A percentile compares a stretch with the other conserved stretches of the same genome.
Conservation (phyloP, 208 protist genomes). For the Acanthamoeba castellanii region DNA sequence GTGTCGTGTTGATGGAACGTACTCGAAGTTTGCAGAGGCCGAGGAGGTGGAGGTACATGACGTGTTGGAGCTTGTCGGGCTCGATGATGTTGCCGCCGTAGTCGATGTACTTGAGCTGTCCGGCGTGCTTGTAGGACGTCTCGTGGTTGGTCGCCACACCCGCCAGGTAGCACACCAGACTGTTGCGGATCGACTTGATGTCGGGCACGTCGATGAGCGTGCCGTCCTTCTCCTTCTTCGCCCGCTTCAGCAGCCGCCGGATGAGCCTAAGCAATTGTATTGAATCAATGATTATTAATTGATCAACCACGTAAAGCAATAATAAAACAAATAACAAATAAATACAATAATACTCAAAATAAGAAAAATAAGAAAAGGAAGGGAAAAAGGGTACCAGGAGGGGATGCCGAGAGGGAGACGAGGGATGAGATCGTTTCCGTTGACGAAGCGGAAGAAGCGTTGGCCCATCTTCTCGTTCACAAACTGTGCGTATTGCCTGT, state of each 20-base stretch:
- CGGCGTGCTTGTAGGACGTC: conserved; percentile 65
- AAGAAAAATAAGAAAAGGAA: neutral
- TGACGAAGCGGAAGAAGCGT: conserved; percentile 47
- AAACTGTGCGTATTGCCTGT: conserved; percentile 22
- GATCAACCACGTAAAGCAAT: neutral
- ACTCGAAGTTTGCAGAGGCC: neutral
- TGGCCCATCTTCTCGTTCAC: conserved; percentile 11
- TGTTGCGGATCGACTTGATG: conserved; percentile 39
- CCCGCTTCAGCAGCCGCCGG: conserved; percentile 17
- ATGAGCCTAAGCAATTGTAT: neutral
- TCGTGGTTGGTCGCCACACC: conserved; percentile 16
- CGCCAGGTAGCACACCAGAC: neutral
- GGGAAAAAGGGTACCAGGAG: neutral
- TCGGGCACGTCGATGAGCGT: conserved; percentile 43
- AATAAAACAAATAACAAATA: neutral
- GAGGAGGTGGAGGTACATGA: conserved; percentile 51
- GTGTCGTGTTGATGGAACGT: neutral
- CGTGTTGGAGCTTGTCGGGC: conserved; percentile 3
- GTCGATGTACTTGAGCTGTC: conserved; percentile 43
- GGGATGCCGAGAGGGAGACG: conserved; percentile 32
- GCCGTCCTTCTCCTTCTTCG: conserved; percentile 43
- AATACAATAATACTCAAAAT: neutral
- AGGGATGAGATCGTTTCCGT: conserved; percentile 57
- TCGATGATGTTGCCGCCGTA: conserved; percentile 23
- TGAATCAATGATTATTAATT: neutral